Percentiles rank a stretch among this genome's conserved stretches.
Conservation (phyloP, 306 rosid species). For the Rubus idaeus region DNA sequence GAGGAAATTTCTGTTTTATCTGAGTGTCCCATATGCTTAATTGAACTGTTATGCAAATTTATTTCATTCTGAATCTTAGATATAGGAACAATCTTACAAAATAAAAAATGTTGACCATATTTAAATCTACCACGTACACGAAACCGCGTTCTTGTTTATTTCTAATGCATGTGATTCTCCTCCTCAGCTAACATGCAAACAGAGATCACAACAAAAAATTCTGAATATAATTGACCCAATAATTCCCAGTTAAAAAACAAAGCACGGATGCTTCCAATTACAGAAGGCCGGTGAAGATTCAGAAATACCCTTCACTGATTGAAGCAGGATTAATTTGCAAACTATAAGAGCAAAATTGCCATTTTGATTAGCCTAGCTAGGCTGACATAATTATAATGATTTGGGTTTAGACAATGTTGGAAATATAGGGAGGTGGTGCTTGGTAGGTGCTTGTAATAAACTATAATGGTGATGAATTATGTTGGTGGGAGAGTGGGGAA, state of each 20-base stretch:
- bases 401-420: conserved; percentile 23
- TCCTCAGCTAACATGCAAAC: conserved; percentile 25
- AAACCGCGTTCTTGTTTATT: conserved; percentile 23
- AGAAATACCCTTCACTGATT: conserved; percentile 5
- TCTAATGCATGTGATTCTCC: conserved; percentile 10
- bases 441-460: conserved; percentile 31
- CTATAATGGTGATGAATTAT: conserved; percentile 18
- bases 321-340: not conserved
- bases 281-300: not conserved
- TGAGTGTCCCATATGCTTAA: not conserved
- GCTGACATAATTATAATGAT: not conserved
- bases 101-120: not conserved
- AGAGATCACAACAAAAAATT: not conserved
- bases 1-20: not conserved
- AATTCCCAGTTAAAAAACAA: not conserved
- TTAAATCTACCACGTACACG: not conserved
- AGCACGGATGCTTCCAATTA: not conserved
- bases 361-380: not conserved
- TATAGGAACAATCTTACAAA: not conserved
- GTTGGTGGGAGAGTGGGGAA: conserved; percentile 30
- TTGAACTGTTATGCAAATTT: not conserved
- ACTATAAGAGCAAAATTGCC: not conserved
- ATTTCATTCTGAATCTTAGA: conserved; percentile 6
- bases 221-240: not conserved
- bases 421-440: conserved; percentile 9